Evolutionary conservation across 495 filamentous ascomycete species (phyloP), one percentile per base, ranked within the genome.

Genomic region (Pyrenopolyporus hunteri): DNA sequence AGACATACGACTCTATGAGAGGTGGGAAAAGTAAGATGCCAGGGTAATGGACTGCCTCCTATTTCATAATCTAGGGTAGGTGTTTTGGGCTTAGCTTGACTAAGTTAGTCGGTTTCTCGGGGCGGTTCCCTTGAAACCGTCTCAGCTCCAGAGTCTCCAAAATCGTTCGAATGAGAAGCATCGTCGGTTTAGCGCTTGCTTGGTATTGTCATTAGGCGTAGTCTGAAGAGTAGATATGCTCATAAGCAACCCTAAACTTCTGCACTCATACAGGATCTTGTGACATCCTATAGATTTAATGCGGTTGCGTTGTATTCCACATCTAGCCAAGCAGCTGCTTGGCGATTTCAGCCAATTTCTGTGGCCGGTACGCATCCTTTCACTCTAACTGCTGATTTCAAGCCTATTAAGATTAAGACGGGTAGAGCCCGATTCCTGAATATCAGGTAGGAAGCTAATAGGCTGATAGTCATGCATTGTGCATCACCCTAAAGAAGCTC

Each of bases 281-380:
- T 6, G 28, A 23, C 13, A 33, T 8, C 37, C 23, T 46, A 53
- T 29, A 40, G 16, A 36, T 32, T 14, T 39, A 23, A 19, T 59
- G 42, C 23, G 1, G 40, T n/a, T n/a, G n/a, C n/a, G 37, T 44
- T 47, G 31, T 31, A 42, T 57, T 37, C 45, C 45, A 28, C 39
- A 39, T 39, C 20, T 55, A 50, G 60, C 39, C 22, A 33, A 9
- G 50, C 20, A 26, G 49, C 10, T 13, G 28, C 50, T 60, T 45
- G 39, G 56, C 50, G 32, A 42, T 33, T 35, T 19, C 43, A 54
- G 31, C 55, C 56, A 45, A 45, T 42, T 42, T 52, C 44, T n/a
- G 42, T 50, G 16, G 33, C 62, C 56, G 62, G 62, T 59, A 56
- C 60, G 51, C 37, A 42, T 36, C 23, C 31, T 35, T 33, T 14